Conservation (phyloP, 306 rosid genomes). For the Acacia acuminata region DNA sequence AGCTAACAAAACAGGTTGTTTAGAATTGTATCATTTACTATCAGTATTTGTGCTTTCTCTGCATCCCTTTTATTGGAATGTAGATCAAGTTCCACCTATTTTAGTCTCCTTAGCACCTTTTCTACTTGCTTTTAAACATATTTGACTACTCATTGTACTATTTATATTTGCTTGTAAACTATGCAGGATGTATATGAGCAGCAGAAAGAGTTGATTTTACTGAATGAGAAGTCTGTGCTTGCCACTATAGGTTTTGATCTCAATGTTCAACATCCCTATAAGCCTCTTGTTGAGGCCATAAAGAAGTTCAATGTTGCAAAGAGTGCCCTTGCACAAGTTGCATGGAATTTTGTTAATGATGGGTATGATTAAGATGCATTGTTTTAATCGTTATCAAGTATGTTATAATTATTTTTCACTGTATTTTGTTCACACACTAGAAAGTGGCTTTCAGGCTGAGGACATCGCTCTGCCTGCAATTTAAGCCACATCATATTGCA, state of each 20-base stretch:
- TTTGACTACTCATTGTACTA: constrained; percentile 14
- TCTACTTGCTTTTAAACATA: neutral
- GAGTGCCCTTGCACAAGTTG: constrained; percentile 98
- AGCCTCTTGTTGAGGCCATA: constrained; percentile 98
- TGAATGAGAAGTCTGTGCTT: constrained; percentile 90
- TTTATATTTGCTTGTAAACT: constrained; percentile 29
- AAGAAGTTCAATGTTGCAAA: constrained; percentile 94
- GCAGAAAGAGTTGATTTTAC: constrained; percentile 87
- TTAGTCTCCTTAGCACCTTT: constrained; percentile 19
- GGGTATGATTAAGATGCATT: constrained; percentile 70
- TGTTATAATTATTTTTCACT: constrained; percentile 33
- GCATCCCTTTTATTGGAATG: constrained; percentile 27
- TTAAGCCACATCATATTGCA: constrained; percentile 98
- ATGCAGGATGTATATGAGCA: constrained; percentile 95
- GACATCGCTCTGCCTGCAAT: constrained; percentile 99
- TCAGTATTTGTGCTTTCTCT: constrained; percentile 20
- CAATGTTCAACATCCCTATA: constrained; percentile 92
- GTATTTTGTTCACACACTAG: constrained; percentile 54
- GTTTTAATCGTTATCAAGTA: constrained; percentile 35
- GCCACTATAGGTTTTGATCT: constrained; percentile 88
- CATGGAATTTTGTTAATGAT: constrained; percentile 99
- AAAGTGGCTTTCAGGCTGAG: constrained; percentile 91
- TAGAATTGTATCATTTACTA: constrained; percentile 17
- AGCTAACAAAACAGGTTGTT: constrained; percentile 7
- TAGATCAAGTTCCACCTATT: constrained; percentile 23